Percentiles rank a stretch among this genome's conserved stretches.
These are phyloP conservation scores for Rhodotorula mucilaginosa DNA, from an alignment of 1,284 basidiomycete genomes.

Conservation along the genomic window DNA sequence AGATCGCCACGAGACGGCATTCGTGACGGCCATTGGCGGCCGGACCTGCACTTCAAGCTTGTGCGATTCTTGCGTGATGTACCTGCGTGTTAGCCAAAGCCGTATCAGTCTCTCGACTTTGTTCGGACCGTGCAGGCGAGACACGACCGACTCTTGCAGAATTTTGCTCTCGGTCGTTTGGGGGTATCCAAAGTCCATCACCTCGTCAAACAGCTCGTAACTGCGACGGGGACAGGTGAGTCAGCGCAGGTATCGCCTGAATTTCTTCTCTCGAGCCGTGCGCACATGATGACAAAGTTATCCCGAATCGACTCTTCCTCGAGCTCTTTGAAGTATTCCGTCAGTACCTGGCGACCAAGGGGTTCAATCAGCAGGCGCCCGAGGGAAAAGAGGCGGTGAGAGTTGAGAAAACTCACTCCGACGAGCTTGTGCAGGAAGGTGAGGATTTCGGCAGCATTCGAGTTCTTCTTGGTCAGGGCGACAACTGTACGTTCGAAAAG, in stretches of 20 bases:
- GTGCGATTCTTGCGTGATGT: conserved; percentile 98
- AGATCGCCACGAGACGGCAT: conserved; percentile 97
- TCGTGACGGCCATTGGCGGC: conserved; percentile 96
- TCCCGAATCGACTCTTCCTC: conserved; percentile 99
- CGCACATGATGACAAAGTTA: conserved; percentile 97
- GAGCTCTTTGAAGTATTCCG: conserved; percentile 99
- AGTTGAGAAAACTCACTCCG: conserved; percentile 49
- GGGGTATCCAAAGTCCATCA: conserved; percentile 99
- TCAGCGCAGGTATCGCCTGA: neutral
- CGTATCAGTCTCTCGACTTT: neutral
- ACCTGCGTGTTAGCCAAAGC: conserved; percentile 55
- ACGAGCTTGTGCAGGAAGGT: conserved; percentile 90
- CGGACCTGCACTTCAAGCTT: conserved; percentile 96
- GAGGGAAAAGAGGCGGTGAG: neutral
- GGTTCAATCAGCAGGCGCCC: neutral
- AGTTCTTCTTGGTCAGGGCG: conserved; percentile 91
- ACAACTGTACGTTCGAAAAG: conserved; percentile 65
- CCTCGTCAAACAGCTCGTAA: conserved; percentile 80
- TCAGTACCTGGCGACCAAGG: no score
- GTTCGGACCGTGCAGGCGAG: neutral
- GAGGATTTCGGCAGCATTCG: conserved; percentile 93
- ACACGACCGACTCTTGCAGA: conserved; percentile 77
- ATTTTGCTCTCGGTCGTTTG: conserved; percentile 99
- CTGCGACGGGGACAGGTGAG: neutral
- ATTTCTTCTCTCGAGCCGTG: neutral